Evolutionary conservation across 2,329 filamentous ascomycete species (phyloP).

Genomic region (Aureobasidium sp.): DNA sequence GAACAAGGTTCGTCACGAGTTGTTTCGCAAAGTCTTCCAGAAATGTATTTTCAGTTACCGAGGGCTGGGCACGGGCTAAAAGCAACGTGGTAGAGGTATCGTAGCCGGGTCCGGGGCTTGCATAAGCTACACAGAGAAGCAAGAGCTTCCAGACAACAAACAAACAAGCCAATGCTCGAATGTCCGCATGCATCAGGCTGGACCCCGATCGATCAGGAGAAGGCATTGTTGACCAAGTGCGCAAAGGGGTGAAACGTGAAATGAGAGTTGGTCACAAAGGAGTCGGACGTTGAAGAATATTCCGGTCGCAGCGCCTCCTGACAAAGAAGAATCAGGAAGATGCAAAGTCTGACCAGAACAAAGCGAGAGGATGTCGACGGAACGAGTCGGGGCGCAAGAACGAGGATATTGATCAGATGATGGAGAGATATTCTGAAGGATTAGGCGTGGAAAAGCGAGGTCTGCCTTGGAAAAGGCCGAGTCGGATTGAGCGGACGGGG

Average conservation of each 20-base stretch:
- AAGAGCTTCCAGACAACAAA: conserved; percentile 60
- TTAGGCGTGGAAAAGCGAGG: background rate
- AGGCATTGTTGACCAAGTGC: background rate
- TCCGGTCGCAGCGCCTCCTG: conserved; percentile 1
- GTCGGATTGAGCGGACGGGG: background rate
- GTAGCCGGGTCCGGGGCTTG: conserved; percentile 56
- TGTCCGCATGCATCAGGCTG: conserved; percentile 2
- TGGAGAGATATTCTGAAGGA: background rate
- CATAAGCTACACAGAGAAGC: conserved; percentile 51
- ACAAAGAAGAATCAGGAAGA: background rate
- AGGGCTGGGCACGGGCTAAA: conserved; percentile 25
- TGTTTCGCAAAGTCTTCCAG: background rate
- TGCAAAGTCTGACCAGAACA: background rate
- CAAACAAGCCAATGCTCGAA: conserved; percentile 20
- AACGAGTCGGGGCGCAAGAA: background rate
- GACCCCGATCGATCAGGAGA: background rate
- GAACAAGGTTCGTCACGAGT: conserved; percentile 47
- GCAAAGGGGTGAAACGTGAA: conserved; percentile 5
- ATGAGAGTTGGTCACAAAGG: conserved; percentile 9
- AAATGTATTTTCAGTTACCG: conserved; percentile 14
- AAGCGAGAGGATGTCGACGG: background rate
- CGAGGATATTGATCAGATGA: conserved; percentile 8
- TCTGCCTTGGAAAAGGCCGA: conserved; percentile 2
- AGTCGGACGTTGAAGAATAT: conserved; percentile 5
- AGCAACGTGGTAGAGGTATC: conserved; percentile 64